These are phyloP conservation scores for Mytilinidion resinicola DNA, from an alignment of 495 filamentous ascomycete genomes.

Conservation along the genomic window DNA sequence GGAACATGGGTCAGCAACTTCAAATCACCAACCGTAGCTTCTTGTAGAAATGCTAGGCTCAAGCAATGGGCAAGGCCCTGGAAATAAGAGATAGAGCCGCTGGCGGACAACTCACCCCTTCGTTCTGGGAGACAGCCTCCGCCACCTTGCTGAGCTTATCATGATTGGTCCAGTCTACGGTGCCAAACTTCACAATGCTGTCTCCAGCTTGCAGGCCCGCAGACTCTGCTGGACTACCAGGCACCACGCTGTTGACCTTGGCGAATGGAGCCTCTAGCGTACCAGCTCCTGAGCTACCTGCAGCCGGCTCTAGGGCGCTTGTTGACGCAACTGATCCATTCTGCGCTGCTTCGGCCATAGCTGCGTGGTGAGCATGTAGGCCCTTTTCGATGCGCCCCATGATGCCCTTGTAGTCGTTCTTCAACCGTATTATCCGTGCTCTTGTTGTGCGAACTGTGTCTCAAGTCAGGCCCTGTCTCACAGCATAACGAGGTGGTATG, in stretches of 20 bases:
- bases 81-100: too few species aligned
- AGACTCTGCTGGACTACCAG: constrained; percentile 70
- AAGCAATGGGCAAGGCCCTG: too few species aligned
- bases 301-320: neutral
- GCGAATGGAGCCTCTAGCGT: constrained; percentile 69
- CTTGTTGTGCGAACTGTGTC: constrained; percentile 77
- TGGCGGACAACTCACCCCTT: constrained; percentile 63
- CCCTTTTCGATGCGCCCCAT: constrained; percentile 76
- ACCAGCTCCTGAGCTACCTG: constrained; percentile 18
- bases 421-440: constrained; percentile 78
- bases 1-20: constrained; percentile 17
- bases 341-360: constrained; percentile 32
- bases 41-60: neutral
- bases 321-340: constrained; percentile 1
- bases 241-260: constrained; percentile 76
- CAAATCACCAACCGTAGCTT: neutral
- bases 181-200: constrained; percentile 74
- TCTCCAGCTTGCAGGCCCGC: constrained; percentile 86
- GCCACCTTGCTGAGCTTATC: constrained; percentile 78
- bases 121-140: constrained; percentile 76
- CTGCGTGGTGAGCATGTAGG: constrained; percentile 72
- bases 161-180: constrained; percentile 73
- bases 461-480: constrained; percentile 1
- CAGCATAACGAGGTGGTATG: constrained; percentile 11
- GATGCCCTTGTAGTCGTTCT: constrained; percentile 87